Conservation (phyloP, 345 rosid species). For the Moringa oleifera region DNA sequence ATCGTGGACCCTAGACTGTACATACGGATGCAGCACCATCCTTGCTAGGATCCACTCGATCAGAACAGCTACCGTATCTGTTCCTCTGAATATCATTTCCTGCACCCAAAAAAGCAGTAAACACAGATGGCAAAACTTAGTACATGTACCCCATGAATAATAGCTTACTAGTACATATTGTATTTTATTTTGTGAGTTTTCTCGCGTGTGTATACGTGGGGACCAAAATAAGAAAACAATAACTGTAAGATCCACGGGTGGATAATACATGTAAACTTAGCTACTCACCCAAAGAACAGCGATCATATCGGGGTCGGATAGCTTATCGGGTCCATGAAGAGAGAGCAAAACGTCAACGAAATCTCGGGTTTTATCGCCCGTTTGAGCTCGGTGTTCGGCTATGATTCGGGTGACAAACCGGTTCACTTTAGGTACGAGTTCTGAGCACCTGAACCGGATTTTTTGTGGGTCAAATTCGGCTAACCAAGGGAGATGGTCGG, state of each 20-base stretch:
- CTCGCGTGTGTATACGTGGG: too few relatives aligned
- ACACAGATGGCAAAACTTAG: conserved; percentile 8
- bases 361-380: conserved; percentile 30
- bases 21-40: conserved; percentile 58
- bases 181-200: not conserved
- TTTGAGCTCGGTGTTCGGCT: conserved; percentile 36
- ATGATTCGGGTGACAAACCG: conserved; percentile 51
- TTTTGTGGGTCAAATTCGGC: conserved; percentile 58
- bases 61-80: conserved; percentile 80
- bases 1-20: conserved; percentile 63
- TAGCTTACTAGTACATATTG: conserved; percentile 10
- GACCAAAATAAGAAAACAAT: too few relatives aligned
- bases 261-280: too few relatives aligned
- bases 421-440: conserved; percentile 65
- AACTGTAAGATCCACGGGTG: too few relatives aligned
- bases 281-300: conserved; percentile 77
- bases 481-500: conserved; percentile 71
- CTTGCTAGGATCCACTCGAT: conserved; percentile 92
- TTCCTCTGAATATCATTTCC: conserved; percentile 95
- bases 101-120: conserved; percentile 13
- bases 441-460: conserved; percentile 58
- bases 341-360: conserved; percentile 70
- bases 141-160: not conserved
- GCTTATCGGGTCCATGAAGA: conserved; percentile 45
- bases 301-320: conserved; percentile 59